Base-by-base conservation (phyloP, 2,329 filamentous ascomycete genomes). In the Colletotrichum musae region DNA sequence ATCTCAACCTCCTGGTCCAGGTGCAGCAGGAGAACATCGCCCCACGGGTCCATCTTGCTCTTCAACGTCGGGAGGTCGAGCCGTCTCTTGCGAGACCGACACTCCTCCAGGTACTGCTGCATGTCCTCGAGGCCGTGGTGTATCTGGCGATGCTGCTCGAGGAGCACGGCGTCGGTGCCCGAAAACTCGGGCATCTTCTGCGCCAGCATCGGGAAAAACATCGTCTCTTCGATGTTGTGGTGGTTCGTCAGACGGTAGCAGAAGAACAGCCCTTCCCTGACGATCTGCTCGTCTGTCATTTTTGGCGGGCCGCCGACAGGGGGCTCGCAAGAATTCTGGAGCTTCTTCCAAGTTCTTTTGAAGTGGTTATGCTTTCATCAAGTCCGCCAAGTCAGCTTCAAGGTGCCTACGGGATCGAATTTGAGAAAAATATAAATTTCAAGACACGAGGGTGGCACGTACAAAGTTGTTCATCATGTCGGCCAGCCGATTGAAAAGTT, bases 1-100 rank as follows among this genome's bases (percentile, higher is more conserved):
- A 92, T 88, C 78, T 85, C 83, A 5, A 97, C 94, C 84, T 97
- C 94, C 74, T 94, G 91, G 75, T 96, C 93, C 71, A 97, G 82
- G 85, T 97, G 94, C 75, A 83, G 83, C 92, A 94, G 95, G 53
- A 97, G 79, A 70, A 97, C 93, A 6, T 85, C 84, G 10, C 93
- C 93, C 88, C 95, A 97, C 3, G 79, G 79, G 78, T 96, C 92
- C 89, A 97, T 91, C 74, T 92, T 86, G 39, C 79, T 82, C 82
- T 91, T 92, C 78, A 97, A 77, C 75, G 89, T 88, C 10, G 67
- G 72, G 76, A 88, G 76, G 65, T 87, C 83, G 48, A 91, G 80
- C 63, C 88, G 87, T 28, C 75, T 83, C 82, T 94, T 91, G 1
- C 93, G 90, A 9, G 78, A 81, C 68, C 83, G 85, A 76, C 92